Base-by-base conservation (phyloP, 352 stramenopile species). In the Globisporangium polare region DNA sequence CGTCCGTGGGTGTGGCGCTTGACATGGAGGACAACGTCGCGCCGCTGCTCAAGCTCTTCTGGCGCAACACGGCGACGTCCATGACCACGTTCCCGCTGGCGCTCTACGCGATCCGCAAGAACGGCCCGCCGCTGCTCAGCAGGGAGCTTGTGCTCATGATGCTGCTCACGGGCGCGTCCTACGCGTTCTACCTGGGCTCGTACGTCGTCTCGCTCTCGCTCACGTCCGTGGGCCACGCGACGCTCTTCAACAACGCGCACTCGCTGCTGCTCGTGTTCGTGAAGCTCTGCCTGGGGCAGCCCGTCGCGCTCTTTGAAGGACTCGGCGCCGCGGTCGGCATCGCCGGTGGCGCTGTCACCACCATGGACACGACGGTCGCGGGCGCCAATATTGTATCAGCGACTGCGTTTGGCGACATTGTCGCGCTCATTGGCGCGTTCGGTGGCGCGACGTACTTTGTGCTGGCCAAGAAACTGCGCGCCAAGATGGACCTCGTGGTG, bases 31-130 rank as follows among this genome's bases (percentile, higher is more conserved):
- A 80, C 24, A 54, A 77, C 58, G 74, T 84, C 51, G 61, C 68
- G 2, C 83, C 89, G 13, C 53, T 90, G 39, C 76, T 97, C 69
- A 95, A 95, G 62, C 79, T 96, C 31, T 89, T 92, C 24, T 97
- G 90, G 90, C 75, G 86, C 20, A 88, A 94, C 60, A 85, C 60
- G 31, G 82, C 74, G 20, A 94, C 89, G 12, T 78, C 68, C 8
- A 62, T 92, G 22, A 66, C 77, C 33, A 81, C 89, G 5, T 65
- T 86, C 26, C 70, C 78, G 2, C 66, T 92, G 4, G 69, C 70
- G 49, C 47, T 83, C 33, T 63, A 68, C 33, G 71, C 83, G 43
- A 58, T 87, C 33, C 64, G 72, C 27, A 69, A 72, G 9, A 66
- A 73, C 27, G 65, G 71, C 17, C 61, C 69, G 12, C 74, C 74